These are phyloP conservation scores for Yamadazyma taylorii DNA, from an alignment of 1,139 yeast genomes.

Conservation along the genomic window DNA sequence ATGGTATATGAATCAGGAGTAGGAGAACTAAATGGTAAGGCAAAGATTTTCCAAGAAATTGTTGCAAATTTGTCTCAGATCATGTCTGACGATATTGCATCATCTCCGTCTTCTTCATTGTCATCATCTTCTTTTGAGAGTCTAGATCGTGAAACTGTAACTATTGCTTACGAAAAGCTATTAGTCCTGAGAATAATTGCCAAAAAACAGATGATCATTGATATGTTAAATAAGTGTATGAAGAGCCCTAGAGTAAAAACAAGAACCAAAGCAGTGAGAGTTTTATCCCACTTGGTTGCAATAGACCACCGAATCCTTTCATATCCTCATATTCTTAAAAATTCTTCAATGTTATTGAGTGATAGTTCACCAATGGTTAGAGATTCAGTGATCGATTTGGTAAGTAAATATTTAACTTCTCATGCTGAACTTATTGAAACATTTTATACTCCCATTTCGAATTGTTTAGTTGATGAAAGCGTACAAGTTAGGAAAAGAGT, in stretches of 20 bases:
- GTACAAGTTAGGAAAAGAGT: slow-evolving; percentile 65
- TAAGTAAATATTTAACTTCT: slow-evolving; percentile 49
- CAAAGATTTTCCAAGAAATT: too few species aligned
- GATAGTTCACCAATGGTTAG: slow-evolving; percentile 73
- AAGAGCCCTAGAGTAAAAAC: slow-evolving; percentile 58
- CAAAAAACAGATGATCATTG: slow-evolving; percentile 31
- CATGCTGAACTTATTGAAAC: slow-evolving; percentile 47
- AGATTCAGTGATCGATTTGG: slow-evolving; percentile 71
- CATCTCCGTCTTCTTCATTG: too few species aligned
- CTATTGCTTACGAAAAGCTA: neutral
- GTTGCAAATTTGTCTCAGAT: too few species aligned
- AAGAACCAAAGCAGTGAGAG: slow-evolving; percentile 42
- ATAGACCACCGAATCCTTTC: slow-evolving; percentile 54
- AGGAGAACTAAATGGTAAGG: too few species aligned
- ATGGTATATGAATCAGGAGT: too few species aligned
- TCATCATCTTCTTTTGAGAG: too few species aligned
- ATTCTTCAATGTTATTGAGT: slow-evolving; percentile 50
- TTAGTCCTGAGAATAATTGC: neutral
- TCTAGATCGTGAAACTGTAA: neutral
- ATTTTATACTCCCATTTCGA: slow-evolving; percentile 52
- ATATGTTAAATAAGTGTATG: slow-evolving; percentile 47
- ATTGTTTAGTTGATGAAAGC: slow-evolving; percentile 58
- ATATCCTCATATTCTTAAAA: slow-evolving; percentile 45
- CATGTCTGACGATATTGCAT: too few species aligned
- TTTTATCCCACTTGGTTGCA: neutral